Percentiles rank a stretch among this genome's conserved stretches.
These are phyloP conservation scores for Triadica sebifera DNA, from an alignment of 345 rosid genomes.

Conservation along the genomic window DNA sequence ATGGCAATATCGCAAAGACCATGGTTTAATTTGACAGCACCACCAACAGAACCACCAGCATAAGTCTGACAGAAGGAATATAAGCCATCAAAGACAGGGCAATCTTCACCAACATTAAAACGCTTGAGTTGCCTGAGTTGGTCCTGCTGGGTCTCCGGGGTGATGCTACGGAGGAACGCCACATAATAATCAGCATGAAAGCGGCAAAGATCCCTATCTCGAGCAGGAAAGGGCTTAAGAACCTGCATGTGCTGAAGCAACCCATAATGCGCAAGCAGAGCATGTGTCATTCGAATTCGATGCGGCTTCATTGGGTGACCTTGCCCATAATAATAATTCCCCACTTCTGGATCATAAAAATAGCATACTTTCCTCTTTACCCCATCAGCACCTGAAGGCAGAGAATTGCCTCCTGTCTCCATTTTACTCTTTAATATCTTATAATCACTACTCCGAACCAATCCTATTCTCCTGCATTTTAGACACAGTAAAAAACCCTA, in stretches of 20 bases:
- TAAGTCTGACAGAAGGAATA: conserved; percentile 73
- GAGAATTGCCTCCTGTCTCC: conserved; percentile 63
- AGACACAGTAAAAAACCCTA: no score
- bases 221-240: conserved; percentile 56
- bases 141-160: conserved; percentile 69
- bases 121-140: conserved; percentile 66
- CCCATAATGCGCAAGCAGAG: conserved; percentile 62
- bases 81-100: conserved; percentile 71
- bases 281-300: conserved; percentile 64
- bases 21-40: conserved; percentile 65
- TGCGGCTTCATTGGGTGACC: conserved; percentile 71
- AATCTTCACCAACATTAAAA: no score
- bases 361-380: conserved; percentile 67
- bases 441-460: not conserved
- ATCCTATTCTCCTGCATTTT: no score
- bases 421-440: no score
- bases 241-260: conserved; percentile 74
- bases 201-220: conserved; percentile 62
- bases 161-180: conserved; percentile 57
- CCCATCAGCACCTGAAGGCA: conserved; percentile 52
- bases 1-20: conserved; percentile 59
- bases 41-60: conserved; percentile 72
- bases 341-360: conserved; percentile 69
- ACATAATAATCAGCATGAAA: conserved; percentile 71
- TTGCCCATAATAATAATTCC: conserved; percentile 66